Conservation (phyloP, 2,329 filamentous ascomycete genomes). For the Hypomyces rosellus region DNA sequence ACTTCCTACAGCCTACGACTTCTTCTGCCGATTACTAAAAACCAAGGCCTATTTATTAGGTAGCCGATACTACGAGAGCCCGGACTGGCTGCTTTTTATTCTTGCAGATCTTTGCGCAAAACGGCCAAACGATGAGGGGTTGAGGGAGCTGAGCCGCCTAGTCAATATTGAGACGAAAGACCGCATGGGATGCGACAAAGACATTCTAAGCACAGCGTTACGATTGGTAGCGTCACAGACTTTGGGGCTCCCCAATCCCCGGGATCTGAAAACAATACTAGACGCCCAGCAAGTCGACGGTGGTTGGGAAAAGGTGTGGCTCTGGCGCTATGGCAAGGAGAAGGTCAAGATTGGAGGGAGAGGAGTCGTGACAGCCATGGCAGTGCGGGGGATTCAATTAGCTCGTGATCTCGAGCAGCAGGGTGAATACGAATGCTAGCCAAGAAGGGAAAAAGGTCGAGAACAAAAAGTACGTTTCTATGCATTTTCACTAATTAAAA, state of each 20-base stretch:
- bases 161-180: background rate
- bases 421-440: background rate
- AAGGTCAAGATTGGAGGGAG: constrained; percentile 3
- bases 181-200: constrained; percentile 1
- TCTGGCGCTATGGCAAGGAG: constrained; percentile 7
- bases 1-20: background rate
- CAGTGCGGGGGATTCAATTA: constrained; percentile 1
- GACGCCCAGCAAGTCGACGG: constrained; percentile 5
- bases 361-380: constrained; percentile 6
- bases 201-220: constrained; percentile 3
- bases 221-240: constrained; percentile 4
- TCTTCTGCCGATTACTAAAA: constrained; percentile 3
- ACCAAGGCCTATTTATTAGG: constrained; percentile 5
- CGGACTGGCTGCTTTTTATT: constrained; percentile 7
- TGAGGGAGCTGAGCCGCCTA: background rate
- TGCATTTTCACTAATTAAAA: no score
- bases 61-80: constrained; percentile 6
- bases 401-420: background rate
- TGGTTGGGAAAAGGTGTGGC: constrained; percentile 3
- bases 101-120: constrained; percentile 3
- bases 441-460: background rate
- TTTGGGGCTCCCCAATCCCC: background rate
- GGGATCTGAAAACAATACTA: constrained; percentile 2
- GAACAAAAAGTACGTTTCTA: background rate
- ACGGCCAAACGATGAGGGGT: background rate